Base-by-base conservation (phyloP, 192 early-diverging fungal genomes). In the Entrophospora sp. region DNA sequence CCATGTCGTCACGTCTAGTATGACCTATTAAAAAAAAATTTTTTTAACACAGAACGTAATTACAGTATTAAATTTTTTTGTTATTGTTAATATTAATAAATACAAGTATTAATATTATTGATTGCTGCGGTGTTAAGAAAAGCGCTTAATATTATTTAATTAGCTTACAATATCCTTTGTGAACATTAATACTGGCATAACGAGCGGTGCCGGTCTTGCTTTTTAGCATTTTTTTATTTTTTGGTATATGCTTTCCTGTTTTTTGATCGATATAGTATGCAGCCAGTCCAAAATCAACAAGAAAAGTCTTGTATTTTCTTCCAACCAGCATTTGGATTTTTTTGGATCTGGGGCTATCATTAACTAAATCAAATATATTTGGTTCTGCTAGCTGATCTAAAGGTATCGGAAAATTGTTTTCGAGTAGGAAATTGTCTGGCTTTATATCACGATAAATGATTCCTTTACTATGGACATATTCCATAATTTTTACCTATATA, bases 171-270 rank as follows among this genome's bases (percentile, higher is more conserved):
- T 88, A 70, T 18, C 91, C 91, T 24, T 84, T 79, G 71, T 94
- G 92, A 24, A 92, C 89, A 68, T 91, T 88, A 56, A 94, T 82
- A 43, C 78, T 81, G 63, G 91, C 89, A 74, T 94, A 94, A 3
- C 92, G 82, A 4, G 92, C 92, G 3, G 92, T 94, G 4, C 92
- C 92, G 48, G 76, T 76, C 36, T 81, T 81, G 53, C 80, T 69
- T 35, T 69, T 75, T 16, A 67, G 69, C 22, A 55, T 57, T 20
- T 49, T 66, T 24, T 77, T 73, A 8, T 56, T 62, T 43, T 77
- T 76, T 3, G 76, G 70, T 5, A 75, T 74, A 25, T 79, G 76
- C 30, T 75, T 75, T 8, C 75, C 68, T 1, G 77, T 74, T 12
- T 69, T 40, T 0, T 63, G 66, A 60, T 81, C 70, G 8, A 75